Evolutionary conservation across 176 grass and related monocot species (phyloP).

Genomic region (Triticum timopheevii): DNA sequence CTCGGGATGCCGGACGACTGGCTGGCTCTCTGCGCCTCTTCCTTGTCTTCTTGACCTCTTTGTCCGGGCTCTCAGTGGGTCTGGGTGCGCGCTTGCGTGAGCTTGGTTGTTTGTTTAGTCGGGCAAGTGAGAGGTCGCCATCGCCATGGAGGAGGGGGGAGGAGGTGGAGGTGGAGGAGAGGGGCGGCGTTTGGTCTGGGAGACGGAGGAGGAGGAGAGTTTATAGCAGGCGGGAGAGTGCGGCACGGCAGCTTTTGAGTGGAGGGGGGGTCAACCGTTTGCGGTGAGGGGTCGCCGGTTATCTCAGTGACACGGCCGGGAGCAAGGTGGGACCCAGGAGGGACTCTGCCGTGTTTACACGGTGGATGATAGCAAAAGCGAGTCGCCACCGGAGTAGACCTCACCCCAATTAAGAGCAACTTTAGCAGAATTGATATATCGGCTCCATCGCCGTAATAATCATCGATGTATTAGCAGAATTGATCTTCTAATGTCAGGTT

Average conservation of each 20-base stretch:
- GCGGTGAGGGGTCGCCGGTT: slow-evolving; percentile 34
- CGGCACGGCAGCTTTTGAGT: not conserved
- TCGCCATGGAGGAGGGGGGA: slow-evolving; percentile 16
- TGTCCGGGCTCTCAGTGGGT: not conserved
- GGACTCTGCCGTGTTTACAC: not conserved
- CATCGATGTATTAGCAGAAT: no score
- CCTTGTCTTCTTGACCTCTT: not conserved
- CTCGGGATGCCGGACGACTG: not conserved
- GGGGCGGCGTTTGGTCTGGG: slow-evolving; percentile 2
- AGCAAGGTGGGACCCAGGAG: not conserved
- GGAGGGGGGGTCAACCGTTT: slow-evolving; percentile 28
- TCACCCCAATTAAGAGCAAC: no score
- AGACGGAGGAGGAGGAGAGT: not conserved
- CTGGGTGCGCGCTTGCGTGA: slow-evolving; percentile 10
- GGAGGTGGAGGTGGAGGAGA: not conserved
- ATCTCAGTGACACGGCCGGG: not conserved
- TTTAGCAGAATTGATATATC: no score
- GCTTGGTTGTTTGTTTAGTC: slow-evolving; percentile 27
- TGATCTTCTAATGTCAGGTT: no score
- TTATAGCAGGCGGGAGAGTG: slow-evolving; percentile 32
- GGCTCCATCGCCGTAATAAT: no score
- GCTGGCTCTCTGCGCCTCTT: not conserved
- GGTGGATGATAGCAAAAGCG: not conserved
- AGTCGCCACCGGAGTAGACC: not conserved
- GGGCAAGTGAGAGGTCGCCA: slow-evolving; percentile 38